Evolutionary conservation across 169 alveolate genomes (phyloP).

Genomic region (Plasmodium coatneyi): DNA sequence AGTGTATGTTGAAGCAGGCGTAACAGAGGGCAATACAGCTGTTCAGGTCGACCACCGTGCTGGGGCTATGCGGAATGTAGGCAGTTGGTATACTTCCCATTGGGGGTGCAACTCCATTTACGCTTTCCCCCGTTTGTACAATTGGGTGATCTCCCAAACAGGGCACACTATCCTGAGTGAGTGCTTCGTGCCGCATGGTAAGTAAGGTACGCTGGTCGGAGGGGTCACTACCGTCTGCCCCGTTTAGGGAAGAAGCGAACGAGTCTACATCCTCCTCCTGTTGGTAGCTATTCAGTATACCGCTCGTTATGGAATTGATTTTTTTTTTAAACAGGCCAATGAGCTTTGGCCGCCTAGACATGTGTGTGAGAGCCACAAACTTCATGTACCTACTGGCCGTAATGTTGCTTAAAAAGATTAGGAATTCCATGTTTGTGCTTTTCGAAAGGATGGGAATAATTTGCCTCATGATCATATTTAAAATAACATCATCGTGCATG

Average conservation of each 20-base stretch:
- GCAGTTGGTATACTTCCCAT: neutral
- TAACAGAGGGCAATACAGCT: constrained; percentile 64
- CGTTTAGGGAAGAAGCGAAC: neutral
- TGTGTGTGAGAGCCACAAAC: constrained; percentile 48
- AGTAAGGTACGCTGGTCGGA: neutral
- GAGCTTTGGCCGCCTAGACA: constrained; percentile 59
- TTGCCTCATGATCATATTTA: constrained; percentile 72
- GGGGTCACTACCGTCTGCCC: neutral
- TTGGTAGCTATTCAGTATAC: constrained; percentile 12
- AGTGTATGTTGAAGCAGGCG: constrained; percentile 69
- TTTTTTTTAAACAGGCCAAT: constrained; percentile 55
- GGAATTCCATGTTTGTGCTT: constrained; percentile 37
- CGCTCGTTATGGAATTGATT: constrained; percentile 56
- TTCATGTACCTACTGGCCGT: constrained; percentile 34
- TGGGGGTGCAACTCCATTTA: neutral
- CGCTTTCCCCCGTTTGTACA: neutral
- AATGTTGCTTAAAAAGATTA: constrained; percentile 68
- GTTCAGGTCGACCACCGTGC: constrained; percentile 20
- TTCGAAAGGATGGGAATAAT: constrained; percentile 45
- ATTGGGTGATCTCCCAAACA: neutral
- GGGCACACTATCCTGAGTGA: neutral
- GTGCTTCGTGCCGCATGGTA: neutral
- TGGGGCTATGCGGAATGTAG: neutral
- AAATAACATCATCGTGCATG: constrained; percentile 47
- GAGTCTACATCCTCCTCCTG: neutral